Conservation (phyloP, 2,329 filamentous ascomycete genomes). For the Apiospora saccharicola region DNA sequence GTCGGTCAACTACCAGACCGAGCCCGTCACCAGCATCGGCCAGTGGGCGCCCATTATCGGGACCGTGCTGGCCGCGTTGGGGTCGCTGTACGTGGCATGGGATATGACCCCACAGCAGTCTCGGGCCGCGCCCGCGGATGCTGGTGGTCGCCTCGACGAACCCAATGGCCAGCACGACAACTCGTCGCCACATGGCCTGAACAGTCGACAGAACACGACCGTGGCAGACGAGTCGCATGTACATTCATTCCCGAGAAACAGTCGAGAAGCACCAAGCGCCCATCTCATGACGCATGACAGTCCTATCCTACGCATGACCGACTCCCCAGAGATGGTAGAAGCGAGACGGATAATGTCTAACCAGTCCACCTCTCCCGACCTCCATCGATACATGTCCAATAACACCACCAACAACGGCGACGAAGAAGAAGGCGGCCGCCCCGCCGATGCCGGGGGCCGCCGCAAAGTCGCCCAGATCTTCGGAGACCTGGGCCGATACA, state of each 20-base stretch:
- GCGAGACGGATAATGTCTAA: background rate
- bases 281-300: slow-evolving; percentile 15
- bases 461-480: slow-evolving; percentile 10
- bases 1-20: slow-evolving; percentile 64
- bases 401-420: no score
- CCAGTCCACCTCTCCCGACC: background rate
- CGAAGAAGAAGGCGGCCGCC: slow-evolving; percentile 25
- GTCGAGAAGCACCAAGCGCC: slow-evolving; percentile 26
- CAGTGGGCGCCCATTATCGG: slow-evolving; percentile 69
- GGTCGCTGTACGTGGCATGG: slow-evolving; percentile 64
- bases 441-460: slow-evolving; percentile 26
- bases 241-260: slow-evolving; percentile 3
- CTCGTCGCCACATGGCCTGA: background rate
- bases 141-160: slow-evolving; percentile 37
- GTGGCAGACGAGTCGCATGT: background rate
- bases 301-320: background rate
- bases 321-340: background rate
- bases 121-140: slow-evolving; percentile 29
- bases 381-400: background rate
- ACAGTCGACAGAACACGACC: background rate
- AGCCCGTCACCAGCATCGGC: slow-evolving; percentile 69
- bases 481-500: slow-evolving; percentile 39
- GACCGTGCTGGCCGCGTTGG: slow-evolving; percentile 63
- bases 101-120: slow-evolving; percentile 30
- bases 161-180: slow-evolving; percentile 20